A percentile compares a stretch with the other conserved stretches of the same genome.
Conservation (phyloP, 2,329 filamentous ascomycete genomes). For the Monilinia laxa region DNA sequence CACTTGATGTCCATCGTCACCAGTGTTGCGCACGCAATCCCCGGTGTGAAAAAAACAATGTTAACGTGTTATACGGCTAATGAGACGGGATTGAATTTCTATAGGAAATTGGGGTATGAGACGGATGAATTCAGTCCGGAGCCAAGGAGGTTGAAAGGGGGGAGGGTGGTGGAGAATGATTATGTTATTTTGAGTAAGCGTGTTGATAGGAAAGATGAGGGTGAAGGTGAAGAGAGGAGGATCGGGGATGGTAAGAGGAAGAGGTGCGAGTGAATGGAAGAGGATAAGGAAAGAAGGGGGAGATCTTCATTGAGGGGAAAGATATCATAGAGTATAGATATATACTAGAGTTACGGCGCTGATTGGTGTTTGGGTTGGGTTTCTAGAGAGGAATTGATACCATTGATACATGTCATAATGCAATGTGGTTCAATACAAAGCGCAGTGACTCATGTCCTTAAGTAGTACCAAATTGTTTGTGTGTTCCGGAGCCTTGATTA, state of each 20-base stretch:
- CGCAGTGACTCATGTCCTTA: not conserved
- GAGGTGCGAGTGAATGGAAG: not conserved
- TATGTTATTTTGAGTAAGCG: conserved; percentile 60
- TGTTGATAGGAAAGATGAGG: not conserved
- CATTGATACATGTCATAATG: not conserved
- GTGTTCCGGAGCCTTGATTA: not conserved
- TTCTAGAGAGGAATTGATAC: not conserved
- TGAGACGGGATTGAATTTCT: conserved; percentile 56
- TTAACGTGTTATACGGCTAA: conserved; percentile 70
- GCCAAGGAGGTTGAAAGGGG: conserved; percentile 53
- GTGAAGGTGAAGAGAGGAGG: not conserved
- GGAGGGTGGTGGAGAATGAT: conserved; percentile 54
- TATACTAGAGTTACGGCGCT: not conserved
- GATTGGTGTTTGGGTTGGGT: not conserved
- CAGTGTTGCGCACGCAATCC: conserved; percentile 53
- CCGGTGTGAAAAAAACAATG: conserved; percentile 65
- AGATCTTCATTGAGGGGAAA: not conserved
- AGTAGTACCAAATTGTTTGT: not conserved
- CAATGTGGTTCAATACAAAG: not conserved
- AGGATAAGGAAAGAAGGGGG: not conserved
- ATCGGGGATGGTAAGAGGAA: not conserved
- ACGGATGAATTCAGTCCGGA: conserved; percentile 56
- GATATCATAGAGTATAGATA: not conserved
- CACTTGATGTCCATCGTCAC: conserved; percentile 59
- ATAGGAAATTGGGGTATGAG: conserved; percentile 58